Base-by-base conservation (phyloP, 768 basidiomycete species). In the Naganishia onofrii region DNA sequence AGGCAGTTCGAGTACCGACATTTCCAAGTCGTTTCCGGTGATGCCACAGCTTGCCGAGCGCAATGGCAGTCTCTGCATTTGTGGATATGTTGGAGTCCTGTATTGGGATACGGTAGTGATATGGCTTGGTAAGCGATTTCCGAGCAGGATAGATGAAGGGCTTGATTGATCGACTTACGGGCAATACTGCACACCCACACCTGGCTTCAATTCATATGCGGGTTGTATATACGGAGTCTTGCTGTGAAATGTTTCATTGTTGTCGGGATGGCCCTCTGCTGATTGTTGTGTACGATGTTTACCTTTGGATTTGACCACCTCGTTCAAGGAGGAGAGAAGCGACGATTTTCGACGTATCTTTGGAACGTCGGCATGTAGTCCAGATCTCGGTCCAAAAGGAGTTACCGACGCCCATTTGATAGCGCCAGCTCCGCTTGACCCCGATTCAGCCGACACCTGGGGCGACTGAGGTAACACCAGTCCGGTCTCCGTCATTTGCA, bases 1-100 rank as follows among this genome's bases (percentile, higher is more conserved):
- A 26, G 88, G 86, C 87, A 68, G 92, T 74, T 76, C 86, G 80
- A 42, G 84, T 82, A 63, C 83, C 82, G 38, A 91, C 80, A 42
- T 79, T 71, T 60, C 83, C 80, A 82, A 29, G 12, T 23, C 52
- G 4, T 54, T 64, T 1, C 52, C 34, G 15, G 48, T 82, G 54
- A 38, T 32, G 34, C 82, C 84, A 67, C 88, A 84, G 44, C 15
- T 4, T 12, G 38, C 36, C 23, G 42, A 34, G 7, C 60, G 60
- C 42, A 84, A 75, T 32, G 82, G 79, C 10, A 90, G 81, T 42
- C 88, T 88, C 71, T 71, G 74, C 63, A 74, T 73, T 32, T 74
- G 31, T 3, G 71, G 73, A 28, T 23, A 46, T 1, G 51, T 9
- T 32, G 69, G 69, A 15, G 54, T 64, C 23, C 69, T 70, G 32